These are phyloP conservation scores for Nakazawaea wickerhamii DNA, from an alignment of 805 yeast genomes.

Conservation along the genomic window DNA sequence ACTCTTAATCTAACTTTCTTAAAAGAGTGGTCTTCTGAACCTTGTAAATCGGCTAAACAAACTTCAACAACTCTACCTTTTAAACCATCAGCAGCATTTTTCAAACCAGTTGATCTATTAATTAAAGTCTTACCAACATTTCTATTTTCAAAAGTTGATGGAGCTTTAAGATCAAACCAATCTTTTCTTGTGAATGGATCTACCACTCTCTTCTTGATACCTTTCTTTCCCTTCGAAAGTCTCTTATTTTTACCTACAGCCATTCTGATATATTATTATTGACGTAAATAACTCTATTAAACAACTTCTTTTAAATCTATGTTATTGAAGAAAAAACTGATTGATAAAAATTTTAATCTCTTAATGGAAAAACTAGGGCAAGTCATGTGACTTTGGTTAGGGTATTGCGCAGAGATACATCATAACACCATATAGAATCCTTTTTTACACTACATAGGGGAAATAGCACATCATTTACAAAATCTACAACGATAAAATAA, in stretches of 20 bases:
- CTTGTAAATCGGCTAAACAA: constrained; percentile 94
- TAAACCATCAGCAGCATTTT: constrained; percentile 96
- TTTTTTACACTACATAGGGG: not conserved
- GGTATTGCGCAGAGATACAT: not conserved
- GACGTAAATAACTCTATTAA: not conserved
- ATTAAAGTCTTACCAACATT: constrained; percentile 97
- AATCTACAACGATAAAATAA: not conserved
- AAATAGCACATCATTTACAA: not conserved
- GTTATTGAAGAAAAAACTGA: not conserved
- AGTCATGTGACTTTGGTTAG: constrained; percentile 2
- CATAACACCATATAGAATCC: too few relatives aligned
- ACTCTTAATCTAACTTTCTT: constrained; percentile 97
- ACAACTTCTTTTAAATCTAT: not conserved
- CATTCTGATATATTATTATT: constrained; percentile 32
- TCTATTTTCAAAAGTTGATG: constrained; percentile 97
- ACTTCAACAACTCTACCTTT: constrained; percentile 98
- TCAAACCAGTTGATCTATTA: constrained; percentile 97
- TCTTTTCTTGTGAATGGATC: constrained; percentile 99
- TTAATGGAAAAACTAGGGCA: not conserved
- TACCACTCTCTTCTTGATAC: constrained; percentile 97
- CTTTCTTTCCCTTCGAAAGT: constrained; percentile 88
- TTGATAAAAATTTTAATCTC: constrained; percentile 1
- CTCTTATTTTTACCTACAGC: constrained; percentile 69
- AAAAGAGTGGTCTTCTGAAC: constrained; percentile 97
- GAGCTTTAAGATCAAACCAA: constrained; percentile 98